Conservation (phyloP, 208 protist species). For the Herpetomonas tarakana region DNA sequence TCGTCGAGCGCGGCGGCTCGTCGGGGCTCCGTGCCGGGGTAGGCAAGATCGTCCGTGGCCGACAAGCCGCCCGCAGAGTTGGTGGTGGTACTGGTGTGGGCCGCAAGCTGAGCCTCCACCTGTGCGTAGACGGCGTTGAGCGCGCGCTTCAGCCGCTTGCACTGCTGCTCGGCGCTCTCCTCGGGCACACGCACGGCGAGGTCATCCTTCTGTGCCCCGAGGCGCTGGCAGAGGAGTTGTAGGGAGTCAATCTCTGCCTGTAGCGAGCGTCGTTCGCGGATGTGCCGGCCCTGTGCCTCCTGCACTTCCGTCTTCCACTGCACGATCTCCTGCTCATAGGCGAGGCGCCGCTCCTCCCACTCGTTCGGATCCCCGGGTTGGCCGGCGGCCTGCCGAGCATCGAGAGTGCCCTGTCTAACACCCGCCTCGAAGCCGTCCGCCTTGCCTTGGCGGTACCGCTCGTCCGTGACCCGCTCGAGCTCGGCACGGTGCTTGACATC, state of each 20-base stretch:
- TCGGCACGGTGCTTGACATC: slow-evolving; percentile 44
- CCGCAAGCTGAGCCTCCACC: slow-evolving; percentile 33
- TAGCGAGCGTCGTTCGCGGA: slow-evolving; percentile 39
- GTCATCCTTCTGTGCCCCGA: slow-evolving; percentile 24
- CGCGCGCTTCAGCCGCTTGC: slow-evolving; percentile 43
- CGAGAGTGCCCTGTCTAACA: slow-evolving; percentile 12
- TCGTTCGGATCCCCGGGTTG: slow-evolving; percentile 16
- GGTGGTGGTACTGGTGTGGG: not conserved
- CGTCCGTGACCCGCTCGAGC: slow-evolving; percentile 31
- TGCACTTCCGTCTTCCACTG: slow-evolving; percentile 34
- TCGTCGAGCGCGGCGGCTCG: not conserved
- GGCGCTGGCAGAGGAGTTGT: slow-evolving; percentile 30
- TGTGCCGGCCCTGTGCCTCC: slow-evolving; percentile 31
- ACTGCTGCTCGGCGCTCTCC: slow-evolving; percentile 26
- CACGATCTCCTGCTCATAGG: slow-evolving; percentile 36
- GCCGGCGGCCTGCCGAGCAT: slow-evolving; percentile 12
- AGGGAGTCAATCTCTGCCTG: slow-evolving; percentile 54
- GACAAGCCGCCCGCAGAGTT: no score
- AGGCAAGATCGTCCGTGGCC: no score
- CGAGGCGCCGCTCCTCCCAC: slow-evolving; percentile 27
- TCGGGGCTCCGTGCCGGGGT: not conserved
- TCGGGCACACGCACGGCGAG: slow-evolving; percentile 17
- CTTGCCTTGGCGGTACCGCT: slow-evolving; percentile 38
- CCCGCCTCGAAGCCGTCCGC: slow-evolving; percentile 37
- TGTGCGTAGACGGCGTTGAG: slow-evolving; percentile 52